Evolutionary conservation across 441 rosid species (phyloP), one percentile per base, ranked within the genome.

Genomic region (Viola pubescens): DNA sequence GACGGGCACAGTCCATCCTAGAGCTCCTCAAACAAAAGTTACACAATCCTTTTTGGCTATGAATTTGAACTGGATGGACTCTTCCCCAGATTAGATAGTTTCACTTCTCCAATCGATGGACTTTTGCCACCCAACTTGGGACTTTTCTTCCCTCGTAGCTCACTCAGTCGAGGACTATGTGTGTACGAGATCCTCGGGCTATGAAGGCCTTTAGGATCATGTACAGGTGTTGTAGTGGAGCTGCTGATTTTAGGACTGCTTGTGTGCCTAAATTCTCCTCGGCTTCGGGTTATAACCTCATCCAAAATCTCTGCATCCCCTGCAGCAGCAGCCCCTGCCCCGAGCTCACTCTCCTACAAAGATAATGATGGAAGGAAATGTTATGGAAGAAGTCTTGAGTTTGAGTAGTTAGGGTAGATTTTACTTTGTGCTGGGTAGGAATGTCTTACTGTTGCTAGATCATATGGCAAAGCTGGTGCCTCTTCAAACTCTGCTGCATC

Each of bases 401-500:
- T 19, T 26, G 13, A 39, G 34, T 2, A 46, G 58, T 3, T 26
- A 4, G 19, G 47, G 14, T 26, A 41, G 9, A 14, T 37, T 11
- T 45, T 26, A 9, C 6, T 7, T 52, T 26, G 50, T 12, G 9
- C 0, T 13, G 40, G 66, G 12, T 1, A 39, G 37, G 50, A 9
- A 38, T 50, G 3, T 63, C 82, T 41, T 76, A 88, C 98, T 12
- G 86, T 57, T 59, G 92, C 94, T 9, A 87, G 75, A 75, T 72
- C 73, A 76, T 73, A 88, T 26, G 98, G 88, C 70, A 91, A 63
- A 58, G 98, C 92, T 0, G 96, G 92, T 44, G 98, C 92, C 67
- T 91, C 96, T 64, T 91, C 96, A 53, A 71, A 89, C 62, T 81
- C 96, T 5, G 98, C 91, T 10, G 98, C 98, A 63, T 88, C 96